Conservation (phyloP, 2,329 filamentous ascomycete species). For the Phialocephala sp. region DNA sequence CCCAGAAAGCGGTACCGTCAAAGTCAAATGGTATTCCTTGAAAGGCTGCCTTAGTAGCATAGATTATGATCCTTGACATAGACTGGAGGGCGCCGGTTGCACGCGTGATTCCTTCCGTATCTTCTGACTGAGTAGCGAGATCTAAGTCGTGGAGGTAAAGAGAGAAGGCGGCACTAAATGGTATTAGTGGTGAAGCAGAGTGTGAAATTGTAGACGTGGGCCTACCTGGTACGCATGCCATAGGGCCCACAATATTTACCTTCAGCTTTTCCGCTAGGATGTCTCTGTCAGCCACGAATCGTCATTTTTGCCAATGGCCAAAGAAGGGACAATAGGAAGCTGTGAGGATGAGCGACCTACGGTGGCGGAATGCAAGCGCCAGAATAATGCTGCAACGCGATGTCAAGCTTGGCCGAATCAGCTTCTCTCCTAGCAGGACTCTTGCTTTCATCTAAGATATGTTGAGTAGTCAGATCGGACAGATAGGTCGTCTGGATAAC, state of each 20-base stretch:
- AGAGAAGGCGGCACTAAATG: slow-evolving; percentile 15
- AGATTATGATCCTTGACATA: slow-evolving; percentile 20
- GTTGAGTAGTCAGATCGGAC: slow-evolving; percentile 19
- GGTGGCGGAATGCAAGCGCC: slow-evolving; percentile 26
- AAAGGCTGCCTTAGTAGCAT: slow-evolving; percentile 2
- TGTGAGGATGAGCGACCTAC: slow-evolving; percentile 6
- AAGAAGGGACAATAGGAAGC: not conserved
- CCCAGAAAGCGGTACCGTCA: slow-evolving; percentile 26
- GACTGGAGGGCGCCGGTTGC: slow-evolving; percentile 21
- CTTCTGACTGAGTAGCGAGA: slow-evolving; percentile 6
- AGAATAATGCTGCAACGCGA: slow-evolving; percentile 25
- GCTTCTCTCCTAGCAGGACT: slow-evolving; percentile 1
- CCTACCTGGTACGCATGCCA: slow-evolving; percentile 12
- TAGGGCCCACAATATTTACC: slow-evolving; percentile 2
- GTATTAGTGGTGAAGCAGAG: too few relatives aligned
- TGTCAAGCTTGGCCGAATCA: slow-evolving; percentile 23
- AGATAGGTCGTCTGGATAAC: slow-evolving; percentile 28
- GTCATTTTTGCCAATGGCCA: not conserved
- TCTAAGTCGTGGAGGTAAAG: slow-evolving; percentile 22
- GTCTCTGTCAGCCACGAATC: not conserved
- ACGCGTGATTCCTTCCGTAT: not conserved
- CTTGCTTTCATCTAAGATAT: slow-evolving; percentile 19
- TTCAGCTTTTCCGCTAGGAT: not conserved
- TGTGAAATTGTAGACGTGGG: too few relatives aligned
- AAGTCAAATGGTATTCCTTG: slow-evolving; percentile 24